phyloP scores from a whole-genome alignment of 2,329 filamentous ascomycete genomes.

The Sclerotinia spermophila region DNA sequence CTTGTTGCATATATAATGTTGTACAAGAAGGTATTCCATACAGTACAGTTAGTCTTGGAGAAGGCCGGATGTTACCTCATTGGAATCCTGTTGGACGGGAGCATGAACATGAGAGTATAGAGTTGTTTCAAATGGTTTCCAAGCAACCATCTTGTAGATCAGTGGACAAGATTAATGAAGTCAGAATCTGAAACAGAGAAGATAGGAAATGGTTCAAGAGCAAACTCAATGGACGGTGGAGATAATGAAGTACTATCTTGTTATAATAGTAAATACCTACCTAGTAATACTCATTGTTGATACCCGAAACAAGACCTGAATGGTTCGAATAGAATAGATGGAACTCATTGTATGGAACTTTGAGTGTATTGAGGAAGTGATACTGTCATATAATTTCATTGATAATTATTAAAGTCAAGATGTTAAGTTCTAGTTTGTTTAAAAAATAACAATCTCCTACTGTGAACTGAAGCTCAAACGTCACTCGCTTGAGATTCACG shows the following conservation, averaged over 20 bases:
- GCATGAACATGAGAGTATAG: not conserved
- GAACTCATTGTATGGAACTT: not conserved
- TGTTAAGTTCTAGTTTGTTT: not conserved
- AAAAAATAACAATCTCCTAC: not conserved
- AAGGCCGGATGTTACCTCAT: not conserved
- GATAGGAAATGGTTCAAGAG: not conserved
- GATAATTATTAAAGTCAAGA: not conserved
- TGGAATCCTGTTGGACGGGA: not conserved
- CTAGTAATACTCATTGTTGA: not conserved
- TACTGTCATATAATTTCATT: not conserved
- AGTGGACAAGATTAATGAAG: not conserved
- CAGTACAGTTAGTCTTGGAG: not conserved
- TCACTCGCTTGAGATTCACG: conserved; percentile 2
- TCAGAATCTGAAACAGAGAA: not conserved
- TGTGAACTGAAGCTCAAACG: not conserved
- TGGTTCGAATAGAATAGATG: not conserved
- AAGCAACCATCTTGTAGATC: not conserved
- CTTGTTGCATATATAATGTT: conserved; percentile 1
- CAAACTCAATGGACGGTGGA: not conserved
- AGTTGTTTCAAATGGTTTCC: not conserved
- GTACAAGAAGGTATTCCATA: not conserved
- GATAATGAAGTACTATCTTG: not conserved
- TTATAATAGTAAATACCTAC: not conserved
- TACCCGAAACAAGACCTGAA: not conserved
- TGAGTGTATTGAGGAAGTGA: not conserved